Evolutionary conservation across 2,329 filamentous ascomycete species (phyloP), one percentile per base, ranked within the genome.

Genomic region (Lecanosticta acicola): DNA sequence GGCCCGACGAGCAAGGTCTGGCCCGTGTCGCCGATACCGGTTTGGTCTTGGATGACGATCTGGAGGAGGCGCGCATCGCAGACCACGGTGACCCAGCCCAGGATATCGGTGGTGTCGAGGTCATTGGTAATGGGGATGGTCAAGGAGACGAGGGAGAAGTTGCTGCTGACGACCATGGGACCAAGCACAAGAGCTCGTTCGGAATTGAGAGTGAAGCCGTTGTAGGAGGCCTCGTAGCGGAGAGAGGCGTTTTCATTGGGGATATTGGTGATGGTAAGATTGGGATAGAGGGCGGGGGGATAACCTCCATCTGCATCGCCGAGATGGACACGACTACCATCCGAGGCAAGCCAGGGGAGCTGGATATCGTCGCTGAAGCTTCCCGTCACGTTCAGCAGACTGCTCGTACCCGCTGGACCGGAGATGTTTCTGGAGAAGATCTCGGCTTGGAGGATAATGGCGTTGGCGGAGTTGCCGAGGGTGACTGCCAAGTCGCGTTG

Each of bases 41-140:
- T 85, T 2, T 73, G 70, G 1, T 84, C 84, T 14, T 70, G 67
- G 20, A 82, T 70, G 1, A 88, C 76, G 33, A 74, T 66, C 16
- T 81, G 70, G 3, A 93, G 71, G 1, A 84, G 74, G 3, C 71
- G 69, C 1, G 84, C 84, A 45, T 85, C 79, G 39, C 85, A 76
- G 11, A 94, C 73, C 1, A 91, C 71, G 1, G 88, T 94, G 70
- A 94, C 78, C 71, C 88, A 95, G 2, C 87, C 90, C 4, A 95
- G 73, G 1, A 91, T 78, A 51, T 85, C 81, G 3, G 70, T 70
- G 37, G 68, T 64, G 1, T 76, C 75, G 2, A 75, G 73, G 53
- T 82, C 84, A 61, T 84, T 81, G 49, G 86, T 77, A 43, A 96
- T 80, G 0, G 89, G 87, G 11, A 91, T 68, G 0, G 89, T 94